These are phyloP conservation scores for Craspedostauros australis DNA, from an alignment of 108 stramenopile species.

Conservation along the genomic window DNA sequence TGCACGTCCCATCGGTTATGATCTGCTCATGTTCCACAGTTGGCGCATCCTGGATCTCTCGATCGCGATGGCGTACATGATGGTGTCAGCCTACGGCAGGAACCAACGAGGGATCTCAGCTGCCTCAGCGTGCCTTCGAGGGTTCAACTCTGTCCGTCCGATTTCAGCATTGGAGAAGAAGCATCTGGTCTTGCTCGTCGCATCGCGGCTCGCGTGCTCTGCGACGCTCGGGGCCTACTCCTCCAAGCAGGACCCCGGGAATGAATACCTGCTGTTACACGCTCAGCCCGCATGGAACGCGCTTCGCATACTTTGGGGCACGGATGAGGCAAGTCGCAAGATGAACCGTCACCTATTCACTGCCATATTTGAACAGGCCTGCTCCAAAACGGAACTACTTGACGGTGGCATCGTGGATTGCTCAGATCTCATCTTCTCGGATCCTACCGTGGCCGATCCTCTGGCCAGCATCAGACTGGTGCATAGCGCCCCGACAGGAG, in stretches of 20 bases:
- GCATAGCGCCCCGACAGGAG: too few relatives aligned
- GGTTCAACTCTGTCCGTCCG: constrained; percentile 56
- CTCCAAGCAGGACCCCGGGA: constrained; percentile 71
- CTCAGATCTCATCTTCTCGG: constrained; percentile 67
- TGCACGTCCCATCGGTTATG: too few relatives aligned
- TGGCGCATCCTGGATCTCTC: constrained; percentile 82
- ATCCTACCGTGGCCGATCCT: constrained; percentile 56
- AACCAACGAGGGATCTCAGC: constrained; percentile 54
- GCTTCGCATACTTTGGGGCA: constrained; percentile 69
- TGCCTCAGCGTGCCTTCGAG: constrained; percentile 73
- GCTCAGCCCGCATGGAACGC: constrained; percentile 82
- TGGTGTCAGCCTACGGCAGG: constrained; percentile 73
- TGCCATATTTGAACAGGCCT: constrained; percentile 52
- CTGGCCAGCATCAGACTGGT: constrained; percentile 27
- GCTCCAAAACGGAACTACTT: constrained; percentile 13
- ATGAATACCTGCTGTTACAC: constrained; percentile 81
- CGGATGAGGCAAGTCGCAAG: constrained; percentile 26
- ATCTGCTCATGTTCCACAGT: too few relatives aligned
- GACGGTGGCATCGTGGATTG: constrained; percentile 32
- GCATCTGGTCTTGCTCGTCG: constrained; percentile 64
- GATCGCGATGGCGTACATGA: constrained; percentile 82
- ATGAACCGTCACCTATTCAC: constrained; percentile 31
- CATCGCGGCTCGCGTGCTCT: constrained; percentile 70
- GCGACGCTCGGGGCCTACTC: constrained; percentile 78
- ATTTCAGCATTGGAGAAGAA: constrained; percentile 57